phyloP scores from a whole-genome alignment of 2,329 filamentous ascomycete genomes.

The Leptographium flavum region DNA sequence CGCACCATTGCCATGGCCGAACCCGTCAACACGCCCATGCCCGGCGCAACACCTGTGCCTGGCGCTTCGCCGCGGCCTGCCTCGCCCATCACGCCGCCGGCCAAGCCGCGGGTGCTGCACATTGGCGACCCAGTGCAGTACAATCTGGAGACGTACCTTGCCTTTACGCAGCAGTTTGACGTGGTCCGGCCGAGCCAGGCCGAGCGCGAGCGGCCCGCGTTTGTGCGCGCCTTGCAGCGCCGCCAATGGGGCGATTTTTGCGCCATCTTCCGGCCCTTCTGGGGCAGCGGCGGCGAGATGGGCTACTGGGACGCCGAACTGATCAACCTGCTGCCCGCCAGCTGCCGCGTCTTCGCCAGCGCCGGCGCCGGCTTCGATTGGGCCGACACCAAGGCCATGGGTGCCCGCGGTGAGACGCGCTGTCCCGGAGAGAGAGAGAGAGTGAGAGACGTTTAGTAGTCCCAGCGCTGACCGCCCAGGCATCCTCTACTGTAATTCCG shows the following conservation, averaged over 20 bases:
- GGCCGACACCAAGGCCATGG: constrained; percentile 48
- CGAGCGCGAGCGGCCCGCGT: constrained; percentile 35
- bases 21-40: constrained; percentile 16
- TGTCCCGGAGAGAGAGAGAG: too few relatives aligned
- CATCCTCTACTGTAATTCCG: constrained; percentile 60
- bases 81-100: constrained; percentile 11
- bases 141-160: constrained; percentile 30
- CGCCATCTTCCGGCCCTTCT: constrained; percentile 20
- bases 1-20: constrained; percentile 14
- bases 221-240: constrained; percentile 33
- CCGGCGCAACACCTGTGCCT: constrained; percentile 14
- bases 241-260: constrained; percentile 39
- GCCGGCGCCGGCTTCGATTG: constrained; percentile 54
- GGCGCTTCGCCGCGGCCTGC: constrained; percentile 16
- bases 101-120: constrained; percentile 41
- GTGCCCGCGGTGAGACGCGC: background rate
- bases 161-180: constrained; percentile 28
- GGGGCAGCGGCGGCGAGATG: constrained; percentile 14
- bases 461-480: constrained; percentile 22
- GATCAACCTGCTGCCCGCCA: constrained; percentile 31
- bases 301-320: constrained; percentile 13
- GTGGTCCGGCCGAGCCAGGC: constrained; percentile 28
- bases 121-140: constrained; percentile 52
- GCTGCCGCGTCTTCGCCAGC: constrained; percentile 46
- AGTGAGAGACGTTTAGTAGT: background rate